phyloP scores from a whole-genome alignment of 2,329 filamentous ascomycete genomes.

The Beauveria sp. region DNA sequence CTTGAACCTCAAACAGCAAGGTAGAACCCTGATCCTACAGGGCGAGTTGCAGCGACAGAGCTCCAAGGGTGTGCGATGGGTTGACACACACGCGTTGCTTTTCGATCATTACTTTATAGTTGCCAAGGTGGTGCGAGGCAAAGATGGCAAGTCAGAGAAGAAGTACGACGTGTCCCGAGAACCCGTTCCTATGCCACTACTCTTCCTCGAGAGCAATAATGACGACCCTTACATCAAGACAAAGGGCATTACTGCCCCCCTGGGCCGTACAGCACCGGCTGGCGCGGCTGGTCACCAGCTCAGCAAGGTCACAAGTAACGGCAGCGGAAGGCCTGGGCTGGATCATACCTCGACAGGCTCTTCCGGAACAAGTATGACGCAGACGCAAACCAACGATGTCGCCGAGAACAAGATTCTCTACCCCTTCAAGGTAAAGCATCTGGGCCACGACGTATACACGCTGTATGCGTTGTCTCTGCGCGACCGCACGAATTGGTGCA shows the following conservation, averaged over 20 bases:
- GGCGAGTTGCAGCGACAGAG: conserved; percentile 87
- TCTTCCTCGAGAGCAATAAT: conserved; percentile 85
- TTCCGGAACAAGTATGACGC: conserved; percentile 44
- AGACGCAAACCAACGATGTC: conserved; percentile 46
- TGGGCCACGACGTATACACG: conserved; percentile 88
- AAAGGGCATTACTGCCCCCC: conserved; percentile 62
- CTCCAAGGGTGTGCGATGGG: conserved; percentile 82
- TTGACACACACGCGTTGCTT: conserved; percentile 86
- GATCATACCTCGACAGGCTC: conserved; percentile 61
- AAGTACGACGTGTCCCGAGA: conserved; percentile 93
- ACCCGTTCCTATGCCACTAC: conserved; percentile 91
- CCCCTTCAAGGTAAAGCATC: conserved; percentile 91
- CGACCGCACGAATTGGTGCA: conserved; percentile 80
- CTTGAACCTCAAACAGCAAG: conserved; percentile 89
- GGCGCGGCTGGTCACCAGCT: conserved; percentile 52
- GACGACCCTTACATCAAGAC: conserved; percentile 84
- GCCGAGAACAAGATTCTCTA: conserved; percentile 79
- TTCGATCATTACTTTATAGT: conserved; percentile 97
- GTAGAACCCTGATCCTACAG: conserved; percentile 78
- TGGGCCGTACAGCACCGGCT: conserved; percentile 53
- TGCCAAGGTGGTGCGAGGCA: conserved; percentile 68
- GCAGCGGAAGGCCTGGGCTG: conserved; percentile 48
- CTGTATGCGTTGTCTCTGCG: conserved; percentile 73
- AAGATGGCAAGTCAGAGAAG: conserved; percentile 63
- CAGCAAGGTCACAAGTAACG: conserved; percentile 46